Evolutionary conservation across 345 rosid species (phyloP).

Genomic region (Carallia brachiata): DNA sequence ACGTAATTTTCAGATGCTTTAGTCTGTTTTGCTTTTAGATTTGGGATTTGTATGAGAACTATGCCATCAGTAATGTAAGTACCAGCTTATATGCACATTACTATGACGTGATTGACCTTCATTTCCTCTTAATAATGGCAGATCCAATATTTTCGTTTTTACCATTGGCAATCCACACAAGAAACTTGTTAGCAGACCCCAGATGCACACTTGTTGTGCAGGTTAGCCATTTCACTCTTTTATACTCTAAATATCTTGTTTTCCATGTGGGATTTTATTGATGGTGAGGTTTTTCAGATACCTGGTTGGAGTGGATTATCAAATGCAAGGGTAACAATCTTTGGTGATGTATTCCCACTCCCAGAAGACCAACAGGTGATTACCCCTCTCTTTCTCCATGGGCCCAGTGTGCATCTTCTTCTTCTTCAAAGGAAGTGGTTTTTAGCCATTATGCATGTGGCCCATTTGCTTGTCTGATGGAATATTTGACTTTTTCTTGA

Average conservation of each 20-base stretch:
- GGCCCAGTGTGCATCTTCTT: not conserved
- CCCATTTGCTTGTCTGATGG: not conserved
- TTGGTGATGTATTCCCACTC: slow-evolving; percentile 91
- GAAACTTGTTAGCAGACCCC: slow-evolving; percentile 86
- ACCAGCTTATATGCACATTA: not conserved
- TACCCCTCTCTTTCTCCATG: not conserved
- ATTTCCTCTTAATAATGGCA: slow-evolving; percentile 21
- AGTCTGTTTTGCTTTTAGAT: not conserved
- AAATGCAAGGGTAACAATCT: slow-evolving; percentile 92
- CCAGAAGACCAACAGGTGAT: slow-evolving; percentile 78
- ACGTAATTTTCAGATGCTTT: not conserved
- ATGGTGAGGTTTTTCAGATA: slow-evolving; percentile 46
- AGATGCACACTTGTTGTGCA: slow-evolving; percentile 97
- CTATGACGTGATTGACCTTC: not conserved
- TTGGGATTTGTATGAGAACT: not conserved
- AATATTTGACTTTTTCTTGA: not conserved
- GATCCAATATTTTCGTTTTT: slow-evolving; percentile 97
- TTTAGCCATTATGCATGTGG: not conserved
- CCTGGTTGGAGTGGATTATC: slow-evolving; percentile 99
- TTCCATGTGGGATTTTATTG: slow-evolving; percentile 27
- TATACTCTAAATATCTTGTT: slow-evolving; percentile 4
- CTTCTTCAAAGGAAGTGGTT: not conserved
- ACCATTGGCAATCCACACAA: slow-evolving; percentile 89
- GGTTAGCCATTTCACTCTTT: slow-evolving; percentile 40
- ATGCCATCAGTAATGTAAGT: no score